A percentile compares a stretch with the other conserved stretches of the same genome.
These are phyloP conservation scores for Diaporthe capsici DNA, from an alignment of 2,329 filamentous ascomycete genomes.

Conservation along the genomic window DNA sequence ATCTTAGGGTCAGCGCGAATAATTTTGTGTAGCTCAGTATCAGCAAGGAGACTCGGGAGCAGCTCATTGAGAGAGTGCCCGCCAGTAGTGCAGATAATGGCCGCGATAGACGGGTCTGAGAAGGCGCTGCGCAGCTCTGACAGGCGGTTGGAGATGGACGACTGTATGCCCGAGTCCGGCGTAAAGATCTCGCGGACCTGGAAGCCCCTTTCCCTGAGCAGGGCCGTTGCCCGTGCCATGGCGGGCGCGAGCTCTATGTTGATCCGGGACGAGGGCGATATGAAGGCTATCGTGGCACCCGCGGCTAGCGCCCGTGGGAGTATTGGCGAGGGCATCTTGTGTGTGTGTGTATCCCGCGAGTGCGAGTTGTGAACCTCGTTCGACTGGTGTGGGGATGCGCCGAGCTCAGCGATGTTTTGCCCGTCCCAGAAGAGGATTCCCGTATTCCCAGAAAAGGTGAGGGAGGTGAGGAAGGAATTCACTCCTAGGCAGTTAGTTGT, in stretches of 20 bases:
- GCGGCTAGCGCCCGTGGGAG: constrained; percentile 46
- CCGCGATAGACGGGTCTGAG: constrained; percentile 51
- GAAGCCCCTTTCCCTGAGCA: constrained; percentile 52
- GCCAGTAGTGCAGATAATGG: constrained; percentile 57
- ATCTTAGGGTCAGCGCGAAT: constrained; percentile 57
- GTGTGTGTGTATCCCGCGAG: background rate
- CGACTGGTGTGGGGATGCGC: background rate
- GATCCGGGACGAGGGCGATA: constrained; percentile 57
- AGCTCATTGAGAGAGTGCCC: constrained; percentile 57
- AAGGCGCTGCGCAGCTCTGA: constrained; percentile 56
- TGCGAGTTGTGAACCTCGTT: background rate
- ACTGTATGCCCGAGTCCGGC: constrained; percentile 50
- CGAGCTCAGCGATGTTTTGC: background rate
- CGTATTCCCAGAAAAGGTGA: background rate
- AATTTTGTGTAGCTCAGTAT: constrained; percentile 50
- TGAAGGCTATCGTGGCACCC: constrained; percentile 55
- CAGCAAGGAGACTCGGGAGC: constrained; percentile 53
- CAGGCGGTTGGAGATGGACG: constrained; percentile 53
- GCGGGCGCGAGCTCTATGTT: constrained; percentile 49
- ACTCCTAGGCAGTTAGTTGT: background rate
- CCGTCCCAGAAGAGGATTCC: background rate
- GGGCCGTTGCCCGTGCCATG: constrained; percentile 48
- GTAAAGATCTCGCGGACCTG: constrained; percentile 52
- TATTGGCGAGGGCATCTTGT: background rate
- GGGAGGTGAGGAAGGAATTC: background rate